Conservation (phyloP, 208 protist species). For the Acanthamoeba triangularis region DNA sequence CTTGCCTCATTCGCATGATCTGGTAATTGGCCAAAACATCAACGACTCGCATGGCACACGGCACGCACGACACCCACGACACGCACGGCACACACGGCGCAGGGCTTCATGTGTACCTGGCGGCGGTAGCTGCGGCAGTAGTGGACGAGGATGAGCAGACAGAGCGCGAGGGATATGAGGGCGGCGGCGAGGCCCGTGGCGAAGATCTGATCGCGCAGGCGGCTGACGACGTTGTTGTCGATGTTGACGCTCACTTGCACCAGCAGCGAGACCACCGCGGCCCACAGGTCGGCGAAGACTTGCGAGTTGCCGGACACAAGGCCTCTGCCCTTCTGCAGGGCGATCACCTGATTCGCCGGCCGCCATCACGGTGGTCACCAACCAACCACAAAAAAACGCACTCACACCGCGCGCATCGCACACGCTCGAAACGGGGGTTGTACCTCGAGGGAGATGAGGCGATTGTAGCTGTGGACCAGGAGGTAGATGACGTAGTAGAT, state of each 20-base stretch:
- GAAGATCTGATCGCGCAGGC: not conserved
- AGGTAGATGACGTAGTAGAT: slow-evolving; percentile 96
- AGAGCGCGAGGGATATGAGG: not conserved
- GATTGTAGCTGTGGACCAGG: slow-evolving; percentile 99
- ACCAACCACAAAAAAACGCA: not conserved
- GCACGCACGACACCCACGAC: not conserved
- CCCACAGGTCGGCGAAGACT: slow-evolving; percentile 22
- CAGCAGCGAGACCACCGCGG: slow-evolving; percentile 2
- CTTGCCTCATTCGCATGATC: slow-evolving; percentile 50
- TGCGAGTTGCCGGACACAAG: not conserved
- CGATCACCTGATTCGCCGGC: not conserved
- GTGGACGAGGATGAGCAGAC: slow-evolving; percentile 31
- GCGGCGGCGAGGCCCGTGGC: not conserved
- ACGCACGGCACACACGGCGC: not conserved
- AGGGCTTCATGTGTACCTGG: not conserved
- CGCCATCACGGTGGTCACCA: not conserved
- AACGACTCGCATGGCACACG: not conserved
- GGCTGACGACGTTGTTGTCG: not conserved
- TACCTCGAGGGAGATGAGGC: slow-evolving; percentile 99
- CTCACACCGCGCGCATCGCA: too few species aligned
- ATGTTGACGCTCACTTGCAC: slow-evolving; percentile 26
- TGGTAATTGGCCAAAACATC: not conserved
- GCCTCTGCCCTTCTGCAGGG: not conserved
- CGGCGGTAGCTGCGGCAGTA: slow-evolving; percentile 34
- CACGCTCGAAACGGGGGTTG: slow-evolving; percentile 87